phyloP scores from a whole-genome alignment of 768 basidiomycete species.

The Hysterangium stoloniferum region DNA sequence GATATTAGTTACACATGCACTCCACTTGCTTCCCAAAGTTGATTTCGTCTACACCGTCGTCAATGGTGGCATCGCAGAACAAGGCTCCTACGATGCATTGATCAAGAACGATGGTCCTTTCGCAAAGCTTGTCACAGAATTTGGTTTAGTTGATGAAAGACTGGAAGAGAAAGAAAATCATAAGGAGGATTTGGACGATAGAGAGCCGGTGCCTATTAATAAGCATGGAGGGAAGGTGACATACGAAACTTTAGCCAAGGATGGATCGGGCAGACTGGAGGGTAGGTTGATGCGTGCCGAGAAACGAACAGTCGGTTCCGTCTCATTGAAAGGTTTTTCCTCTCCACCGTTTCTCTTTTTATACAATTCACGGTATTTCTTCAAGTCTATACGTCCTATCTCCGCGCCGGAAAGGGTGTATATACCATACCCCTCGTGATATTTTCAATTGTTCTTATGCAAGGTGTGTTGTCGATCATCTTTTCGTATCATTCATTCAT shows the following conservation, averaged over 20 bases:
- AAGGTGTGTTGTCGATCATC: constrained; percentile 26
- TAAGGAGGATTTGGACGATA: constrained; percentile 16
- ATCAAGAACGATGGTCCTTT: constrained; percentile 44
- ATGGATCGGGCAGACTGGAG: constrained; percentile 55
- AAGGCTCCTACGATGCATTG: constrained; percentile 47
- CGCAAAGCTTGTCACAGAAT: constrained; percentile 50
- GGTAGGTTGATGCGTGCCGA: constrained; percentile 62
- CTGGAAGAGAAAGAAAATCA: constrained; percentile 29
- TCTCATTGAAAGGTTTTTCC: constrained; percentile 37
- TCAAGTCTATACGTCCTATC: constrained; percentile 54
- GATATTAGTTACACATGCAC: constrained; percentile 47
- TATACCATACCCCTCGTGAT: constrained; percentile 45
- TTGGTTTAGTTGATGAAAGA: constrained; percentile 43
- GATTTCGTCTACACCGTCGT: constrained; percentile 44
- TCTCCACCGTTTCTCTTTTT: constrained; percentile 18
- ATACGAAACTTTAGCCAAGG: constrained; percentile 16
- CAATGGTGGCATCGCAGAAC: constrained; percentile 37
- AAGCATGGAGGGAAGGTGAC: constrained; percentile 22
- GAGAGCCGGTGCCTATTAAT: constrained; percentile 22
- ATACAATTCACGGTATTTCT: background rate
- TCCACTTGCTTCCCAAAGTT: constrained; percentile 45
- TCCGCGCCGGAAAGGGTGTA: constrained; percentile 45
- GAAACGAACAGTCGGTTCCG: constrained; percentile 55
- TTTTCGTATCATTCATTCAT: background rate
- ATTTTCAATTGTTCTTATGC: constrained; percentile 47